Evolutionary conservation across 208 protist genomes (phyloP), one percentile per base, ranked within the genome.

Genomic region (Crithidia acanthocephali): DNA sequence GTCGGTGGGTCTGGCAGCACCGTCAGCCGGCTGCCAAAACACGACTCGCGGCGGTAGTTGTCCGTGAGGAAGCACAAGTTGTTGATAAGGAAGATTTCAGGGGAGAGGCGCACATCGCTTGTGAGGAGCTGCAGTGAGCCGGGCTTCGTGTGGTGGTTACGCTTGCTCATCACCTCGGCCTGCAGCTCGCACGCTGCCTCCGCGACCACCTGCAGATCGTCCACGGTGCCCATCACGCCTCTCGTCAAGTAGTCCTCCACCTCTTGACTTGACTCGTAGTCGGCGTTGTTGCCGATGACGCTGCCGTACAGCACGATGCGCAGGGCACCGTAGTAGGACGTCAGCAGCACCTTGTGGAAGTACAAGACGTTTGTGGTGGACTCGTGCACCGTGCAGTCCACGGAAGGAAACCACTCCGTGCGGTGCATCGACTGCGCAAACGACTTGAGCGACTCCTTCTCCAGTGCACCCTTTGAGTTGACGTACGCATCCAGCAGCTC

Each of bases 351-450:
- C 65, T 94, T 94, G 64, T 94, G 88, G 40, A 94, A 81, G 73
- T 94, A 93, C 15, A 96, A 74, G 32, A 90, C 45, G 61, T 96
- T 94, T 0, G 85, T 91, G 11, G 85, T 79, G 4, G 74, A 91
- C 68, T 94, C 87, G 76, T 96, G 91, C 35, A 82, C 85, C 0
- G 86, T 87, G 76, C 87, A 92, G 66, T 96, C 91, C 0, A 83
- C 67, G 23, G 88, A 77, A 2, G 88, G 86, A 68, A 93, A 66
- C 88, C 91, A 96, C 73, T 96, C 88, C 20, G 72, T 84, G 30
- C 83, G 76, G 50, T 79, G 76, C 50, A 80, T n/a, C 22, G 50
- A 53, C 33, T 62, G 58, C 28, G 86, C 70, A 44, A 83, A 78
- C 40, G 76, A 51, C 68, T 86, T 83, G 37, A 95, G 80, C 51